A percentile compares a stretch with the other conserved stretches of the same genome.
These are phyloP conservation scores for Penstemon eatonii DNA, from an alignment of 257 asterid genomes.

Conservation along the genomic window DNA sequence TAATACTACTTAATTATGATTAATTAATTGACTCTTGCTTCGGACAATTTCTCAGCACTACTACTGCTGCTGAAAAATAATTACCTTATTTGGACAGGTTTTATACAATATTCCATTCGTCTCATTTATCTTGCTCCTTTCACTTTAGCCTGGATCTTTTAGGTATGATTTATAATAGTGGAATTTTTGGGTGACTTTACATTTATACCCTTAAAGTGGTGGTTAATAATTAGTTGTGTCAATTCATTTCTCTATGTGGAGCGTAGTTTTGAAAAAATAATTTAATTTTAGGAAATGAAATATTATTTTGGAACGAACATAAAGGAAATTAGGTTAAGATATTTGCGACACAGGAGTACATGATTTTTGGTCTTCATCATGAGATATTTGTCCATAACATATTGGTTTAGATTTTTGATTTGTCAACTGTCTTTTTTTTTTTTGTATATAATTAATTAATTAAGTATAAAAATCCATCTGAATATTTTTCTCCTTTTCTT, in stretches of 20 bases:
- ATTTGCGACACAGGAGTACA: background rate
- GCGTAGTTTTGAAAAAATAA: no score
- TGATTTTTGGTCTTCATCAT: background rate
- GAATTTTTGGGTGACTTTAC: no score
- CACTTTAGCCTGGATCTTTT: background rate
- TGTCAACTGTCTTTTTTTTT: background rate
- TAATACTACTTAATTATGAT: slow-evolving; percentile 29
- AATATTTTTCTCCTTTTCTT: background rate
- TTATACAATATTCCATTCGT: background rate
- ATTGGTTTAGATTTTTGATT: slow-evolving; percentile 16
- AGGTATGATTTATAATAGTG: no score
- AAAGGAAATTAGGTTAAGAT: no score
- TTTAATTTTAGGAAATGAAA: no score
- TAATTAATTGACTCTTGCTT: slow-evolving; percentile 27
- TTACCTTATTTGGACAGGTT: slow-evolving; percentile 27
- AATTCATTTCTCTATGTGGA: no score
- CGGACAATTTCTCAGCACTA: slow-evolving; percentile 8
- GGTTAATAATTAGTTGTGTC: no score
- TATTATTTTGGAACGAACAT: no score
- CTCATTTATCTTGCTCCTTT: background rate
- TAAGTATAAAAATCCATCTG: background rate
- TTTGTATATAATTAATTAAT: background rate
- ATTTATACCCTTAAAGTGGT: no score
- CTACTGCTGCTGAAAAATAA: slow-evolving; percentile 5
- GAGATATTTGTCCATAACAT: slow-evolving; percentile 3